phyloP scores from a whole-genome alignment of 768 basidiomycete genomes.

The Inosperma sp. region DNA sequence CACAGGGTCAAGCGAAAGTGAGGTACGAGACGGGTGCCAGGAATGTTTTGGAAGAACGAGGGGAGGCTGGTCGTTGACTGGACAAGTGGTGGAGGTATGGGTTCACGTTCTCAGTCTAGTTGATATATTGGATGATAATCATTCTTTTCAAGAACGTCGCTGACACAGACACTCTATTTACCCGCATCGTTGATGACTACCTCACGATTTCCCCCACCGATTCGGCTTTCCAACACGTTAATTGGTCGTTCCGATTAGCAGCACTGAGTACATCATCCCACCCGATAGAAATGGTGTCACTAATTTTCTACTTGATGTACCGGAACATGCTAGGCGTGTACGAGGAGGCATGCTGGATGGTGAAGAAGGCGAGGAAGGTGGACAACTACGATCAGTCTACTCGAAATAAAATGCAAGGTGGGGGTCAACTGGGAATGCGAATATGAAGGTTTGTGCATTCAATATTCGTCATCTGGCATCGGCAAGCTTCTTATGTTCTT shows the following conservation, averaged over 20 bases:
- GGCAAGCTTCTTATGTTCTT: neutral
- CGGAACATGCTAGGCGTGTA: constrained; percentile 57
- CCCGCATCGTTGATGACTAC: constrained; percentile 29
- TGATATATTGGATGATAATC: too few relatives aligned
- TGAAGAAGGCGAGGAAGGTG: constrained; percentile 31
- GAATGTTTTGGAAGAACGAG: too few relatives aligned
- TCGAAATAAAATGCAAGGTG: constrained; percentile 65
- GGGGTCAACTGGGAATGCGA: constrained; percentile 62
- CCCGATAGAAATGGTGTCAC: constrained; percentile 77
- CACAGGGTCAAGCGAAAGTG: constrained; percentile 57
- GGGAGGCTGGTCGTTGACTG: too few relatives aligned
- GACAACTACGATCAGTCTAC: constrained; percentile 42
- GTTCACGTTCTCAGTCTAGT: too few relatives aligned
- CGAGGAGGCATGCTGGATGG: constrained; percentile 58
- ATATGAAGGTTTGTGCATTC: constrained; percentile 52
- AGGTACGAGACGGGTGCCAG: too few relatives aligned
- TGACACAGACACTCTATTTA: constrained; percentile 57
- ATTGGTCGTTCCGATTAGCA: constrained; percentile 66
- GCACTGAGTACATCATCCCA: constrained; percentile 67
- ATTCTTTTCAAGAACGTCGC: too few relatives aligned
- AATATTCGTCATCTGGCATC: too few relatives aligned
- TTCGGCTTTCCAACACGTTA: constrained; percentile 65
- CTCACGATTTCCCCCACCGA: constrained; percentile 29
- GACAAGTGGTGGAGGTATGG: too few relatives aligned
- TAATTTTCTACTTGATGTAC: constrained; percentile 76